phyloP scores from a whole-genome alignment of 1,284 basidiomycete species.

The Puccinia coronata region DNA sequence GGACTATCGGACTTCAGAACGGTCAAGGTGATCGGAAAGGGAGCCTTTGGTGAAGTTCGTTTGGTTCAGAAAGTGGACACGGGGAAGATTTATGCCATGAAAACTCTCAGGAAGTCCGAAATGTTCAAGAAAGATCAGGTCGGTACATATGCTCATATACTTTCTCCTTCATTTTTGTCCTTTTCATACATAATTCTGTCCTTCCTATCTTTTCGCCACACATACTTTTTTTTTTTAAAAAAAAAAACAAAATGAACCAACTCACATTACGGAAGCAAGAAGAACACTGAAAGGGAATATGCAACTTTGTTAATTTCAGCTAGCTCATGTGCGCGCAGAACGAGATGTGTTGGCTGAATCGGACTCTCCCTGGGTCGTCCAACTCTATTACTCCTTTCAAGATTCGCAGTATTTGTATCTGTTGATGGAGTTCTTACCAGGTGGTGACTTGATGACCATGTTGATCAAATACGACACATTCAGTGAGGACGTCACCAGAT shows the following conservation, averaged over 20 bases:
- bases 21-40: slow-evolving; percentile 98
- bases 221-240: neutral
- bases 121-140: slow-evolving; percentile 99
- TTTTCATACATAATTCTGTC: too few species aligned
- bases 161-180: too few species aligned
- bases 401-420: slow-evolving; percentile 93
- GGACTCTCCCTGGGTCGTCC: slow-evolving; percentile 96
- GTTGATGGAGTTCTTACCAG: slow-evolving; percentile 98
- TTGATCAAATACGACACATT: slow-evolving; percentile 99
- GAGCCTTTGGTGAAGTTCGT: slow-evolving; percentile 96
- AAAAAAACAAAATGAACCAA: neutral
- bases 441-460: slow-evolving; percentile 98
- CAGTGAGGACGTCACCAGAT: slow-evolving; percentile 95
- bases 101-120: slow-evolving; percentile 93
- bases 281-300: neutral
- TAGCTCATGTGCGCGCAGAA: slow-evolving; percentile 97
- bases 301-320: slow-evolving; percentile 62
- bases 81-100: slow-evolving; percentile 98
- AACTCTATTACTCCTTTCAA: slow-evolving; percentile 98
- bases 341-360: slow-evolving; percentile 96
- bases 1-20: slow-evolving; percentile 91
- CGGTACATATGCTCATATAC: too few species aligned
- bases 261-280: neutral
- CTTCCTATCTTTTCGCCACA: too few species aligned
- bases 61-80: slow-evolving; percentile 96